Evolutionary conservation across 2,329 filamentous ascomycete species (phyloP), one percentile per base, ranked within the genome.

Genomic region (Paracoccidioides lutzii): DNA sequence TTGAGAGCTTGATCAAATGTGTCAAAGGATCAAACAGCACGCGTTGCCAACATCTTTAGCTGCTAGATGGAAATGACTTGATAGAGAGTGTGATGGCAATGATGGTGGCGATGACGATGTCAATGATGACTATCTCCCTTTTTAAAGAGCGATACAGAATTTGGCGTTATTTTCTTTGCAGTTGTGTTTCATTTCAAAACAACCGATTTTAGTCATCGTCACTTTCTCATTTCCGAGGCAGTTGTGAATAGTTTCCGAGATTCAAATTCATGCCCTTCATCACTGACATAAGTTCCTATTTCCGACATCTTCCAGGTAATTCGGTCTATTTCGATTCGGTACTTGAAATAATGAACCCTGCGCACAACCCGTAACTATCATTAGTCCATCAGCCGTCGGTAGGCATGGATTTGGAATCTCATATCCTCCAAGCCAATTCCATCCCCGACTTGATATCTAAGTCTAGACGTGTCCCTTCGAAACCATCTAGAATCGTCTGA

Each of bases 401-500:
- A 97, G 14, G 96, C 67, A 73, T 96, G 90, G 63, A 95, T 77
- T 71, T 97, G 91, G 70, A 91, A 95, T 49, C 90, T 82, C 90
- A 96, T 95, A 67, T 96, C 88, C 73, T 97, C 91, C 66, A 97
- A 72, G 53, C 83, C 79, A 59, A 95, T 89, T 3, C 89, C 88
- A 69, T 96, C 96, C 33, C 83, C 79, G 63, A 96, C 89, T 6
- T 90, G 86, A 72, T 96, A 97, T 43, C 77, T 75, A 61, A 96
- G 71, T 14, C 70, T 74, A 1, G 64, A 60, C 46, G 81, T 77
- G 10, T 79, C 75, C 40, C 95, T 72, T 45, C 91, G 81, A 71
- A 91, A 96, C 91, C 91, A 97, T 55, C 81, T 73, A 2, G 87
- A 90, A 50, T 95, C 88, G 58, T 90, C 78, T 28, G 82, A 81